Evolutionary conservation across 2,329 filamentous ascomycete genomes (phyloP).

Genomic region (Verticillium nubilum): DNA sequence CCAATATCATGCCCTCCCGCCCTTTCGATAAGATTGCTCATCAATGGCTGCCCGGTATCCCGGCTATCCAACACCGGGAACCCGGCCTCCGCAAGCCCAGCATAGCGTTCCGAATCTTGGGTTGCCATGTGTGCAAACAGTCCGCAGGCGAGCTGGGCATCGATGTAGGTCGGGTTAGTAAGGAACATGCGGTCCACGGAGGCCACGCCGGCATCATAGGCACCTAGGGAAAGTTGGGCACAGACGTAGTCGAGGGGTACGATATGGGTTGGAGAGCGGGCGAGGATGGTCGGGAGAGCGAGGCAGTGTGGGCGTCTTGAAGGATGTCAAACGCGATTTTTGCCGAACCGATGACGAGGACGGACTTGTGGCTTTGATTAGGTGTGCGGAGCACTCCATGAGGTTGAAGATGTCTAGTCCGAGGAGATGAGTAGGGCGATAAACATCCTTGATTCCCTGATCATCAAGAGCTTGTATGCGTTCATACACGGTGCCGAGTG

Average conservation of each 20-base stretch:
- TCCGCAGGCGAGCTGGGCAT: constrained; percentile 12
- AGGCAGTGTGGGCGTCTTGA: constrained; percentile 24
- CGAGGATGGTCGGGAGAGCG: constrained; percentile 27
- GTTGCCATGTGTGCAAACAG: constrained; percentile 18
- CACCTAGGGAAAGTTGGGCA: constrained; percentile 18
- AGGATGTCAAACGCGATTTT: constrained; percentile 36
- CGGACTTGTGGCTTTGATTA: too few species aligned
- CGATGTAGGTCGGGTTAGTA: constrained; percentile 15
- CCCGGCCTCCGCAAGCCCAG: constrained; percentile 22
- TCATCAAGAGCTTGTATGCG: constrained; percentile 11
- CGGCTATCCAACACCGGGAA: constrained; percentile 29
- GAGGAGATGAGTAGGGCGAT: neutral
- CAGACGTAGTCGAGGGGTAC: constrained; percentile 23
- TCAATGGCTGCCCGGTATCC: constrained; percentile 10
- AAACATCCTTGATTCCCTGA: constrained; percentile 11
- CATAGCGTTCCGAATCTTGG: constrained; percentile 27
- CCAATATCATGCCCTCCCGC: constrained; percentile 28
- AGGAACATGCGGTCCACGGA: constrained; percentile 15
- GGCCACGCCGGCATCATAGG: constrained; percentile 18
- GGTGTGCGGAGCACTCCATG: neutral
- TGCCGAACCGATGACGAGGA: constrained; percentile 29
- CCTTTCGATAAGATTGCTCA: constrained; percentile 17
- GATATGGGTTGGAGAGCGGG: constrained; percentile 27
- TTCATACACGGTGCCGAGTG: constrained; percentile 20
- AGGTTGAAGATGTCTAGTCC: neutral